Base-by-base conservation (phyloP, 441 rosid genomes). In the Kokia cookei region DNA sequence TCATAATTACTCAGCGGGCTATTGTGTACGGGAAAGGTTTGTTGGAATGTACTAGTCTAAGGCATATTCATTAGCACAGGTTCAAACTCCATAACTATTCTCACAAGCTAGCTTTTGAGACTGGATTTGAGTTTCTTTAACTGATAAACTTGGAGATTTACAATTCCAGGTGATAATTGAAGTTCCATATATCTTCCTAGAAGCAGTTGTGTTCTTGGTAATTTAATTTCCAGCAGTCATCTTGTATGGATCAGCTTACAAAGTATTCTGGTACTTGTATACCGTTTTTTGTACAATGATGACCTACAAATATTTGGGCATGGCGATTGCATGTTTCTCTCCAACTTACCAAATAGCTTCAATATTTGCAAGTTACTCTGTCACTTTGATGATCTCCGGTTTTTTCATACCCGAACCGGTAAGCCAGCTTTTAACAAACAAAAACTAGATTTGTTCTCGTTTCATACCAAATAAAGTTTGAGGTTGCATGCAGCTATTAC, bases 11-110 rank as follows among this genome's bases (percentile, higher is more conserved):
- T 14, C 77, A 73, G 9, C 74, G 79, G 1, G 60, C 65, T 0
- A 32, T 71, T 22, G 61, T 82, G 32, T 76, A 76, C 62, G 80
- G 3, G 82, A 82, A 63, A 79, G 78, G 68, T 82, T 82, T 19
- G 78, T 80, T 0, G 78, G 84, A 62, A 81, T 81, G 78, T 82
- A 76, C 65, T 78, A 80, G 6, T 73, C 82, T 0, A 58, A 54
- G 80, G 77, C 82, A 22, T 76, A 76, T 68, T 73, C 84, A 26
- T 61, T 70, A 19, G 76, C 84, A 45, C 78, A 82, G 80, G 84
- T 82, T 17, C 12, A 40, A 73, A 29, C 32, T 29, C 3, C 5
- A 29, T 29, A 73, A 14, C 35, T 77, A 37, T 29, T 66, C 77
- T 54, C 0, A 51, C 22, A 70, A n/a, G 4, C 26, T 55, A 48